Evolutionary conservation across 2,329 filamentous ascomycete genomes (phyloP), one percentile per base, ranked within the genome.

Genomic region (Aspergillus arachidicola): DNA sequence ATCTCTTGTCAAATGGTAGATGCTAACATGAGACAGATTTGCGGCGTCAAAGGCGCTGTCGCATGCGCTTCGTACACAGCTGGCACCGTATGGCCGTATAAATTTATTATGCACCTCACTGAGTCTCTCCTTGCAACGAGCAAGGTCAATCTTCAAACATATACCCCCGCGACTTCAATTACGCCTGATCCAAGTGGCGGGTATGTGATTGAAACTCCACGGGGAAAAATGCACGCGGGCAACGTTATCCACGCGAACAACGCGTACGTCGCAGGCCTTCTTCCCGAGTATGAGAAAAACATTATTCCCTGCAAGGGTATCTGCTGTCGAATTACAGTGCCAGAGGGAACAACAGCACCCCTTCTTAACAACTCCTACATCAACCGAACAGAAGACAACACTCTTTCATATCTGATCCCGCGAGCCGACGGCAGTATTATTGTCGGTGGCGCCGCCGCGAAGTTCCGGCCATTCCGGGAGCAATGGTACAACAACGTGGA

Each of bases 231-330:
- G 59, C 75, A 75, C 0, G 83, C 92, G 0, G 77, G 80, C 4
- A 85, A 87, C 34, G 86, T 96, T 16, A 83, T 96, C 16, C 84
- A 96, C n/a, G 90, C 92, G 4, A 94, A 91, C 0, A 97, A 97
- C 71, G 93, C 83, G 3, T 95, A 96, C 75, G 93, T 92, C 0
- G 91, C 91, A 2, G 85, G 89, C 62, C 82, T 97, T 2, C 79
- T 95, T 1, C 91, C 91, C 0, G 74, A 80, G 38, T 89, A 95
- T 68, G 81, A 85, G 1, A 86, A 89, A 64, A 82, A 93, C 6
- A 90, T 96, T 62, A 87, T 93, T 1, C 93, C 94, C 0, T 88
- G 90, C 16, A 84, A 90, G 19, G 93, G 91, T 0, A 68, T 78
- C 10, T 77, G 76, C 61, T 73, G 72, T 1, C 75, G 75, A 11